A percentile compares a stretch with the other conserved stretches of the same genome.
Conservation (phyloP, 164 flowering plant genomes). For the Cinnamomum chago region DNA sequence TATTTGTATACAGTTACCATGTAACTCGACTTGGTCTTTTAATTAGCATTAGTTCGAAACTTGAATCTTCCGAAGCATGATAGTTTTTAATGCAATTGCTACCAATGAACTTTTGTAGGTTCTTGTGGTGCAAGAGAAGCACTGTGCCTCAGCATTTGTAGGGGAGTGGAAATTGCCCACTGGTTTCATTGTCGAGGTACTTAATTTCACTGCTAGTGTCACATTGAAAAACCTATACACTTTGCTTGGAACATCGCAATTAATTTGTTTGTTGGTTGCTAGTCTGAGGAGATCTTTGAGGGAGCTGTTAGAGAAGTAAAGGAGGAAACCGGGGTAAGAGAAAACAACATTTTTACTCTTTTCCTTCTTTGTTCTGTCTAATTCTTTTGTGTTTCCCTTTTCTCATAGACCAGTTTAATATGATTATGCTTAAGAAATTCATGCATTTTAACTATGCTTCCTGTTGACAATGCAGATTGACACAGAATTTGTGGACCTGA, state of each 20-base stretch:
- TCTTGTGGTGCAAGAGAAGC: constrained; percentile 89
- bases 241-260: neutral
- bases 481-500: constrained; percentile 77
- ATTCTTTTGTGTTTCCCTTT: neutral
- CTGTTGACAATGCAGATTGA: constrained; percentile 52
- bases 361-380: neutral
- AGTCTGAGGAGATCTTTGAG: constrained; percentile 78
- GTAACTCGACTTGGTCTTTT: neutral
- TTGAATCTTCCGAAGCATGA: neutral
- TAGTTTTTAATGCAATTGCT: neutral
- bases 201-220: neutral
- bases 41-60: neutral
- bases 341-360: neutral
- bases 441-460: too few species aligned
- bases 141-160: constrained; percentile 40
- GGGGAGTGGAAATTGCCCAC: constrained; percentile 89
- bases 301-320: constrained; percentile 91
- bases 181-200: constrained; percentile 78
- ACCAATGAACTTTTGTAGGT: constrained; percentile 36
- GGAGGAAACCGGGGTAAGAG: constrained; percentile 94
- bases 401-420: neutral
- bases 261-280: constrained; percentile 8
- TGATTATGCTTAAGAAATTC: neutral
- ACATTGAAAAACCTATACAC: neutral
- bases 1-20: too few species aligned